A percentile compares a stretch with the other conserved stretches of the same genome.
Conservation (phyloP, 140 eudicot species). For the Flaveria floridana region DNA sequence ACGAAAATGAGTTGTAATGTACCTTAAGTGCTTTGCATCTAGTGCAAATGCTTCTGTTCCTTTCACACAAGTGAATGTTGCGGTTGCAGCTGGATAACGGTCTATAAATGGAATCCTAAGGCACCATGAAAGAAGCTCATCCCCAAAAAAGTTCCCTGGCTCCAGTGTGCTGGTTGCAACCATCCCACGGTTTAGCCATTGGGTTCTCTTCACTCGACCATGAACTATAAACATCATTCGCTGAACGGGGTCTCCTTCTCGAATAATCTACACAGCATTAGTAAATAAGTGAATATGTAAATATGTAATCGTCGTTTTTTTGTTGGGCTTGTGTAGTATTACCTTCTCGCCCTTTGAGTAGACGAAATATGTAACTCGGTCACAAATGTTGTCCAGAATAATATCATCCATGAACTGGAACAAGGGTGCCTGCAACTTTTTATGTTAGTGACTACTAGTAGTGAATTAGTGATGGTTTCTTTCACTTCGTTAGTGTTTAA, state of each 20-base stretch:
- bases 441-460: conserved; percentile 8
- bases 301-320: neutral
- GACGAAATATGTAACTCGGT: conserved; percentile 66
- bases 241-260: conserved; percentile 93
- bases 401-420: conserved; percentile 76
- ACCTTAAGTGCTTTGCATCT: conserved; percentile 60
- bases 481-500: neutral
- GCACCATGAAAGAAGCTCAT: conserved; percentile 88
- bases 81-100: conserved; percentile 73
- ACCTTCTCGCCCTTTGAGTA: conserved; percentile 84
- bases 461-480: neutral
- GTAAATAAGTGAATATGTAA: neutral
- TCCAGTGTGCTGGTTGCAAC: conserved; percentile 60
- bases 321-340: conserved; percentile 22
- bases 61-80: conserved; percentile 70
- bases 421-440: conserved; percentile 60
- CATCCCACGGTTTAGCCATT: conserved; percentile 69
- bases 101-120: conserved; percentile 67
- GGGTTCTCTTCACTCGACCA: conserved; percentile 65
- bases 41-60: conserved; percentile 77
- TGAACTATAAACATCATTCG: conserved; percentile 69
- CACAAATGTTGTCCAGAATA: conserved; percentile 87
- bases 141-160: conserved; percentile 77
- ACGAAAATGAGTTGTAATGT: conserved; percentile 74
- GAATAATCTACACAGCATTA: conserved; percentile 45